Percentiles rank a stretch among this genome's conserved stretches.
phyloP scores from a whole-genome alignment of 331 rosid genomes.

The Saraca asoca region DNA sequence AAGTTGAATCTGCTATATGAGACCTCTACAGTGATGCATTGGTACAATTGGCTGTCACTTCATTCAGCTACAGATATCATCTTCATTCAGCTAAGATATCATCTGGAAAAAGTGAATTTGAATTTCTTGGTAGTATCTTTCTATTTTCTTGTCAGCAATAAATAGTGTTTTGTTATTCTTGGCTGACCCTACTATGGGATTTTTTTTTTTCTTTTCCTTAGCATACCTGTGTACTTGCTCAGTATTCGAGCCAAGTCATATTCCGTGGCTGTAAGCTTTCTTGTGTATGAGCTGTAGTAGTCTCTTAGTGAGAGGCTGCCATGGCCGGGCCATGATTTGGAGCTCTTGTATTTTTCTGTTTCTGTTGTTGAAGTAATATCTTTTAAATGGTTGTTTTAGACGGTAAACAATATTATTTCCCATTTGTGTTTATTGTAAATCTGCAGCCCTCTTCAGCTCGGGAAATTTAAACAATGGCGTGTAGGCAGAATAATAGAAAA shows the following conservation, averaged over 20 bases:
- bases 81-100: no score
- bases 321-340: not conserved
- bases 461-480: no score
- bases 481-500: no score
- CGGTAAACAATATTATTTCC: slow-evolving; percentile 23
- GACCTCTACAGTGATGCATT: slow-evolving; percentile 28
- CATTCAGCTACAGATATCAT: slow-evolving; percentile 15
- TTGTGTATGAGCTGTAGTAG: slow-evolving; percentile 32
- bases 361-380: slow-evolving; percentile 20
- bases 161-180: slow-evolving; percentile 28
- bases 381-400: slow-evolving; percentile 16
- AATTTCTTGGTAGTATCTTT: slow-evolving; percentile 42
- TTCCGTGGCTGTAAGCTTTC: slow-evolving; percentile 22
- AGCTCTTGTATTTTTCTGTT: slow-evolving; percentile 20
- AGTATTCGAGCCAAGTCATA: slow-evolving; percentile 25
- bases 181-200: slow-evolving; percentile 24
- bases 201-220: slow-evolving; percentile 13
- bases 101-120: slow-evolving; percentile 41
- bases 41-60: slow-evolving; percentile 23
- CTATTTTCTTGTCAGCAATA: slow-evolving; percentile 36
- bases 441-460: no score
- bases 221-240: slow-evolving; percentile 22
- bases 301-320: slow-evolving; percentile 12
- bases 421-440: no score
- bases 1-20: slow-evolving; percentile 49